Evolutionary conservation across 305 asterid species (phyloP), one percentile per base, ranked within the genome.

Genomic region (Fraxinus baroniana): DNA sequence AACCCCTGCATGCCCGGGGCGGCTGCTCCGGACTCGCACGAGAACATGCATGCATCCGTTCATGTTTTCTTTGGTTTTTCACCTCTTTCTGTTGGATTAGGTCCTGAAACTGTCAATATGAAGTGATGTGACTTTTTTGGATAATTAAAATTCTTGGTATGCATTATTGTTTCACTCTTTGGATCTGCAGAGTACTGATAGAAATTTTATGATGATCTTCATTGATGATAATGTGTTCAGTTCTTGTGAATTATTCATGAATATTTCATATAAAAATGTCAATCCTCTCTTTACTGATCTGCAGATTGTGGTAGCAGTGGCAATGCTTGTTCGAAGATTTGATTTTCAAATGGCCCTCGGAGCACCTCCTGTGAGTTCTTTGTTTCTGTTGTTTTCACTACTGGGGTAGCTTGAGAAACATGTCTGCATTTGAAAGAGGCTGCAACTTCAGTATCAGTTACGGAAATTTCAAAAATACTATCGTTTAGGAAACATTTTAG

Each of bases 271-370:
- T 3, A 17, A 77, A 49, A 17, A 39, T 75, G 55, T n/a, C 78
- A 68, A 80, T 71, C 82, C 78, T n/a, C 9, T 66, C n/a, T 76
- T 78, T 64, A 72, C 68, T 20, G 5, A 83, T 78, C 37, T 79
- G 87, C 92, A 96, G 99, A 91, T 70, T 76, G 76, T 91, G 78
- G 98, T 94, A 32, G 98, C 99, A 77, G 94, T 94, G 52, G 90
- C 98, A 2, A 93, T 96, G 98, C 99, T 96, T 81, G 95, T 92
- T 85, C 94, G 93, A 33, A 92, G 95, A 76, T 96, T 93, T 78
- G 89, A 96, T 87, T 96, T 94, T 85, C 98, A 91, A 81, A 83
- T 93, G 83, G 98, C 98, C 66, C 79, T 91, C 12, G 97, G 98
- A 85, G 98, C 98, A 79, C 99, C 98, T 80, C 97, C 98, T 4